Base-by-base conservation (phyloP, 2,329 filamentous ascomycete species). In the Diaporthe amygdali region DNA sequence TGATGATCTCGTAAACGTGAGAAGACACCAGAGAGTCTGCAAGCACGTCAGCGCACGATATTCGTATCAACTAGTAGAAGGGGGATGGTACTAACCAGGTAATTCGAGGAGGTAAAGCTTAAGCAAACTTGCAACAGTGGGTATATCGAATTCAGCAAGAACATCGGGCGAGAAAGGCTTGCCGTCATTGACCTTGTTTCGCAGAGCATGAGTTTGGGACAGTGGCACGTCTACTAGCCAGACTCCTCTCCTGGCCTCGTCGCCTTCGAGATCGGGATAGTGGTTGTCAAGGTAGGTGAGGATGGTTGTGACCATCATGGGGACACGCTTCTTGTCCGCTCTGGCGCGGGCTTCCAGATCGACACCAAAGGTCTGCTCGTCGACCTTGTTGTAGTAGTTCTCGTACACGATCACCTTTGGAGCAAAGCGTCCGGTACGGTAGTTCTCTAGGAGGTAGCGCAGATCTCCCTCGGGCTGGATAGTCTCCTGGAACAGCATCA, bases 401-500 rank as follows among this genome's bases (percentile, higher is more conserved):
- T 99, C 96, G 82, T 99, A 99, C 4, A 94, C 93, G 56, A 95
- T 91, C 34, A 98, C 96, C 77, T 90, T 95, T 10, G 96, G 96
- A 66, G 94, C 90, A 80, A 97, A 99, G 75, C 92, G 94, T 74
- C 96, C 96, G 8, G 96, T 99, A 74, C 95, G 92, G 83, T 99
- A 99, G 80, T 96, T 99, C 84, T 99, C 96, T 55, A 99, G 87
- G 72, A 99, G 88, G 81, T 98, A 99, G 74, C 96, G 90, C 76
- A 99, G 85, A 81, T 99, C 96, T 47, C 94, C 93, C 59, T 91
- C 81, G 7, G 96, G 96, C 81, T 98, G 96, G n/a, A 99, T 94
- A 0, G 96, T 98, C 85, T 99, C 96, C 81, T 99, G 96, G 84
- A 97, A 99, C 56, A 99, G 88, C 91, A 99, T 95, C 95, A 99